A percentile compares a stretch with the other conserved stretches of the same genome.
Conservation (phyloP, 441 rosid genomes). For the Erysimum cheiri region DNA sequence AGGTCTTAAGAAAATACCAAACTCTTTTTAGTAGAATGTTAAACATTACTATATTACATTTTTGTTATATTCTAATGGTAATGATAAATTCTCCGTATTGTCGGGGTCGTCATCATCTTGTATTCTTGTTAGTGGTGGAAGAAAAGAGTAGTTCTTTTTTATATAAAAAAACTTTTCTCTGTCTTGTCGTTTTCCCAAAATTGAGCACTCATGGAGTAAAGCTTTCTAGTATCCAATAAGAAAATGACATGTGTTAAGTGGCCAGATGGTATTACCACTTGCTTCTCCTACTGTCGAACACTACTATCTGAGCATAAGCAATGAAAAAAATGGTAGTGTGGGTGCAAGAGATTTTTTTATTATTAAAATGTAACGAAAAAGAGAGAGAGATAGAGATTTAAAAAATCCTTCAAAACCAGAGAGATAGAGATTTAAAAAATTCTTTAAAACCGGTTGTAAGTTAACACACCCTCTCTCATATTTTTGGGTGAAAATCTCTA, state of each 20-base stretch:
- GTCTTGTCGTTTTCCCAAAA: slow-evolving; percentile 18
- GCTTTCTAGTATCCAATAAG: not conserved
- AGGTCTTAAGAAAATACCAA: slow-evolving; percentile 15
- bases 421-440: no score
- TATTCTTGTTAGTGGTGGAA: slow-evolving; percentile 13
- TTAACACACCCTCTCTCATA: no score
- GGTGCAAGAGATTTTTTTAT: no score
- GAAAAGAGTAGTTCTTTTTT: not conserved
- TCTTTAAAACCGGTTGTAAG: no score
- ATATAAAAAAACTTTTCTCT: no score
- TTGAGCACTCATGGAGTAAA: slow-evolving; percentile 17
- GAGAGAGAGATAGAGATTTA: no score
- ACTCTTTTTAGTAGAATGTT: slow-evolving; percentile 20
- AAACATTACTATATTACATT: not conserved
- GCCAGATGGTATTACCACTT: not conserved
- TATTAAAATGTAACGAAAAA: no score
- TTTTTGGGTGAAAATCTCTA: no score
- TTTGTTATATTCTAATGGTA: slow-evolving; percentile 6
- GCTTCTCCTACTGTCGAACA: not conserved
- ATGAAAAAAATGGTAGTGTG: no score
- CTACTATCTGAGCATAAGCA: no score
- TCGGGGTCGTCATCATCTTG: slow-evolving; percentile 31
- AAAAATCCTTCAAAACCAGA: no score
- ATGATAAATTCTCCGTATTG: slow-evolving; percentile 30
- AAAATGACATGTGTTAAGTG: not conserved